These are phyloP conservation scores for Pyricularia grisea DNA, from an alignment of 2,329 filamentous ascomycete species.

Conservation along the genomic window DNA sequence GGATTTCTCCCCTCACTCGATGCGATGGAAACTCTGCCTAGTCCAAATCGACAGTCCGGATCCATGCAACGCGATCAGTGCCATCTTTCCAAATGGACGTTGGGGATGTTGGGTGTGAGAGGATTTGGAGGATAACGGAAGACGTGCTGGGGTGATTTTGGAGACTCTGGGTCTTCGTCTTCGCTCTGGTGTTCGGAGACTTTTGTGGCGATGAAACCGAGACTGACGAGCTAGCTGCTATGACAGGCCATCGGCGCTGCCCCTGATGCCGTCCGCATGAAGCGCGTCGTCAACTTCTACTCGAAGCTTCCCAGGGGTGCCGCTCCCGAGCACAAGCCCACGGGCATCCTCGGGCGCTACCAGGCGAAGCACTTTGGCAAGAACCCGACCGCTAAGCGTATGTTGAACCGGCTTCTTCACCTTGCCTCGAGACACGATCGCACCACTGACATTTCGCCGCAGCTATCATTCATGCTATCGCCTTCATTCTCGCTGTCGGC, in stretches of 20 bases:
- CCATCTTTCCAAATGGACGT: neutral
- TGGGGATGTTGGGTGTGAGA: neutral
- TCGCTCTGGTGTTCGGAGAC: neutral
- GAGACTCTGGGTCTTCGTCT: neutral
- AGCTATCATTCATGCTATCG: constrained; percentile 87
- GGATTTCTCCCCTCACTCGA: neutral
- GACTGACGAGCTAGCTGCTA: neutral
- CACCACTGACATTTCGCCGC: constrained; percentile 17
- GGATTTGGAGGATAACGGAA: neutral
- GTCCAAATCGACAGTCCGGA: neutral
- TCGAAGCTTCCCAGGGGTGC: constrained; percentile 92
- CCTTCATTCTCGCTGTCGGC: constrained; percentile 67
- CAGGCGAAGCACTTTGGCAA: constrained; percentile 86
- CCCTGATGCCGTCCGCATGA: constrained; percentile 94
- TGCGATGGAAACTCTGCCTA: neutral
- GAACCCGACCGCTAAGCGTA: constrained; percentile 84
- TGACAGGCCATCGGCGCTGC: constrained; percentile 83
- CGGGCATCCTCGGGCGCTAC: constrained; percentile 81
- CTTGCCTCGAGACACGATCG: neutral
- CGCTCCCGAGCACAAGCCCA: constrained; percentile 73
- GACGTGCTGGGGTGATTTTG: neutral
- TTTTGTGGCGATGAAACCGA: neutral
- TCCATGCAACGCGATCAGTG: neutral
- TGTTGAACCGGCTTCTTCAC: constrained; percentile 23
- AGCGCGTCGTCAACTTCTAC: constrained; percentile 97